These are phyloP conservation scores for Kodamaea alishanica DNA, from an alignment of 1,139 yeast species.

Conservation along the genomic window DNA sequence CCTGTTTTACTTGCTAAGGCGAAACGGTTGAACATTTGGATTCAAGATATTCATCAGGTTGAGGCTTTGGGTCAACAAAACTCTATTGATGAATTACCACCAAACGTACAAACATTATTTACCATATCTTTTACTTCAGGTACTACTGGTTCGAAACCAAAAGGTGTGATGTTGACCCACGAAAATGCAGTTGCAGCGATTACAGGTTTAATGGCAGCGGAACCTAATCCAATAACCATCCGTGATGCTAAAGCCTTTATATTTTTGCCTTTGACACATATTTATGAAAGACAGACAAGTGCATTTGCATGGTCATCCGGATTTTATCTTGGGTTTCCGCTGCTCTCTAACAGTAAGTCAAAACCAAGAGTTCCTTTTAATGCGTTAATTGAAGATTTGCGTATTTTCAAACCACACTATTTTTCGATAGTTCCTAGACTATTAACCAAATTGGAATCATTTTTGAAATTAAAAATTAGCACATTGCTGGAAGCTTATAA, in stretches of 20 bases:
- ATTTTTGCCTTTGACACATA: slow-evolving; percentile 41
- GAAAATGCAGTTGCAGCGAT: slow-evolving; percentile 27
- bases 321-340: slow-evolving; percentile 43
- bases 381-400: slow-evolving; percentile 26
- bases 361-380: slow-evolving; percentile 13
- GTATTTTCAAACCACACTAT: slow-evolving; percentile 29
- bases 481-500: slow-evolving; percentile 4
- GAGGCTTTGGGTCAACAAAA: slow-evolving; percentile 15
- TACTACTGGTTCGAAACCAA: slow-evolving; percentile 41
- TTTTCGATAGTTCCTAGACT: slow-evolving; percentile 40
- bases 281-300: slow-evolving; percentile 35
- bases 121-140: slow-evolving; percentile 44
- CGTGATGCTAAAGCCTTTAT: slow-evolving; percentile 18
- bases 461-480: slow-evolving; percentile 12
- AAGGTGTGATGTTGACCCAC: slow-evolving; percentile 38
- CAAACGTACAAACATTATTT: slow-evolving; percentile 28
- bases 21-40: slow-evolving; percentile 9
- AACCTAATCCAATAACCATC: slow-evolving; percentile 9
- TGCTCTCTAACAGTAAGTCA: slow-evolving; percentile 15
- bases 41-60: slow-evolving; percentile 17
- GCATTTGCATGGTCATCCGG: slow-evolving; percentile 32
- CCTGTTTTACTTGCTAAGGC: slow-evolving; percentile 8
- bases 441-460: slow-evolving; percentile 33
- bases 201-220: slow-evolving; percentile 17
- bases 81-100: slow-evolving; percentile 19